These are phyloP conservation scores for Blastobotrys petasosporus DNA, from an alignment of 1,139 yeast genomes.

Conservation along the genomic window DNA sequence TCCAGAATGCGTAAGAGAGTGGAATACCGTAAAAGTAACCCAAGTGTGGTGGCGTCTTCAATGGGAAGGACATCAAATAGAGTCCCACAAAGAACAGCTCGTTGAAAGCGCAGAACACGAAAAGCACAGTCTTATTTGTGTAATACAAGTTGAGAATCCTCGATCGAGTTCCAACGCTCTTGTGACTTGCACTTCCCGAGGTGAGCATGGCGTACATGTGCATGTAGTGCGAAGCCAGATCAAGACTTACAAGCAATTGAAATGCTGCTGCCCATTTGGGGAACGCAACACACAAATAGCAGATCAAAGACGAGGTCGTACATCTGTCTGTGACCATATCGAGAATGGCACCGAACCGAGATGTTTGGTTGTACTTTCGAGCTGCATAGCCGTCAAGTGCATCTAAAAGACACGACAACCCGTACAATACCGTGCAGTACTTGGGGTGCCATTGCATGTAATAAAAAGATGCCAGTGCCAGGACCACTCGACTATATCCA, in stretches of 20 bases:
- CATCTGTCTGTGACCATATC: conserved; percentile 99
- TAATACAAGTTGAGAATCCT: conserved; percentile 78
- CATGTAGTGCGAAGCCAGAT: conserved; percentile 93
- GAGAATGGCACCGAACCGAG: conserved; percentile 89
- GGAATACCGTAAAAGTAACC: conserved; percentile 41
- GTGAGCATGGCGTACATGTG: conserved; percentile 95
- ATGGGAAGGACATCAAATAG: conserved; percentile 67
- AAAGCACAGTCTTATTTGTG: conserved; percentile 75
- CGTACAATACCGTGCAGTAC: conserved; percentile 68
- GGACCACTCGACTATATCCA: conserved; percentile 76
- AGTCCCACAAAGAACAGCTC: conserved; percentile 89
- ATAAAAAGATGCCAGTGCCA: conserved; percentile 72
- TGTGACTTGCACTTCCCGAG: conserved; percentile 77
- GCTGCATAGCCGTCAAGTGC: conserved; percentile 98
- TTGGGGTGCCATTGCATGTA: conserved; percentile 82
- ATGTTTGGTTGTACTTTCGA: conserved; percentile 79
- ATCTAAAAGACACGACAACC: conserved; percentile 84
- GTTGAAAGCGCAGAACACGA: conserved; percentile 84
- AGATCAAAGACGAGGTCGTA: conserved; percentile 85
- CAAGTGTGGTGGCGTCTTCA: conserved; percentile 36
- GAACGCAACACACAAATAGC: conserved; percentile 74
- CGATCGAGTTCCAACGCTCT: conserved; percentile 69
- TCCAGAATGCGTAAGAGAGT: conserved; percentile 58
- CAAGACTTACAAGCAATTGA: conserved; percentile 81
- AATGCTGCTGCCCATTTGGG: conserved; percentile 64